Evolutionary conservation across 768 basidiomycete genomes (phyloP).

Genomic region (Xerocomellus amylosporus): DNA sequence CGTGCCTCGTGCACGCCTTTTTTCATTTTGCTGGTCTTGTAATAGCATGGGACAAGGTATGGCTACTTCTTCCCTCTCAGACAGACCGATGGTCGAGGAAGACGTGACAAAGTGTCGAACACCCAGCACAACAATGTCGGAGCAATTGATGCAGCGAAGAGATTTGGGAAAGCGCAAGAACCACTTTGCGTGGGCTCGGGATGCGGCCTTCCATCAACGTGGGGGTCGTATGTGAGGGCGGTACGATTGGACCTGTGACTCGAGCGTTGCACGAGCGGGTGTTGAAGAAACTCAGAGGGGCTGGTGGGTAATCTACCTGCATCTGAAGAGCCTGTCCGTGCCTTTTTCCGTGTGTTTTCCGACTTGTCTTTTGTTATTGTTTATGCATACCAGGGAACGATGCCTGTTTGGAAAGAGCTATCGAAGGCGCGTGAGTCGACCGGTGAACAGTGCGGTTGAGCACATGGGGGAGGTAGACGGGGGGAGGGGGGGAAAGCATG

Average conservation of each 20-base stretch:
- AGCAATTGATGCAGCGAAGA: too few species aligned
- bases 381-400: neutral
- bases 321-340: neutral
- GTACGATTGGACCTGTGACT: conserved; percentile 45
- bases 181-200: too few species aligned
- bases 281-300: conserved; percentile 24
- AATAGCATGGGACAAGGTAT: neutral
- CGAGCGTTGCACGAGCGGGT: conserved; percentile 52
- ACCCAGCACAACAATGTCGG: too few species aligned
- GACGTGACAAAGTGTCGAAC: too few species aligned
- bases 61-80: too few species aligned
- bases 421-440: neutral
- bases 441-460: too few species aligned
- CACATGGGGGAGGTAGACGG: too few species aligned
- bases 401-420: neutral
- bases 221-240: conserved; percentile 59
- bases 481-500: too few species aligned
- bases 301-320: conserved; percentile 11
- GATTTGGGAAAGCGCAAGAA: too few species aligned
- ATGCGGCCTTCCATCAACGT: conserved; percentile 46
- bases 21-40: too few species aligned
- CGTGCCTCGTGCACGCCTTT: neutral
- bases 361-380: neutral
- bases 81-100: too few species aligned
- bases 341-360: neutral